A percentile compares a stretch with the other conserved stretches of the same genome.
Evolutionary conservation across 345 rosid species (phyloP).

Genomic region (Euclidium syriacum): DNA sequence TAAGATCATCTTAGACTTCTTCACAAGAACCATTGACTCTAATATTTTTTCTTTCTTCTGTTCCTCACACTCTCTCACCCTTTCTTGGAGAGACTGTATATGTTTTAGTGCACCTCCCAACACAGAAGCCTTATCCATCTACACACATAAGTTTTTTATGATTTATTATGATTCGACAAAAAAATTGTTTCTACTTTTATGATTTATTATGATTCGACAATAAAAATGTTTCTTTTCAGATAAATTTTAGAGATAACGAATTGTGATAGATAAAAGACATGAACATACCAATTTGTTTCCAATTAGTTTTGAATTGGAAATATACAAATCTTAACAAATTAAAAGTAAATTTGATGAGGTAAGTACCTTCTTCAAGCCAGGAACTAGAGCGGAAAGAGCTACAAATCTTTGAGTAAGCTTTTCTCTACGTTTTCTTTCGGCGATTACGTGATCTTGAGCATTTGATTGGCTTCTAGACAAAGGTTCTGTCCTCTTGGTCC

Average conservation of each 20-base stretch:
- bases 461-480: conserved; percentile 2
- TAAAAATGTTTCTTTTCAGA: too few species aligned
- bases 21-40: conserved; percentile 71
- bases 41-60: conserved; percentile 48
- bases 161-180: not conserved
- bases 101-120: conserved; percentile 81
- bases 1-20: conserved; percentile 51
- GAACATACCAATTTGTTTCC: too few species aligned
- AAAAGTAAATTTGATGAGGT: not conserved
- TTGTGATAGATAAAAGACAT: too few species aligned
- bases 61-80: conserved; percentile 65
- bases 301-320: too few species aligned
- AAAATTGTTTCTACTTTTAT: too few species aligned
- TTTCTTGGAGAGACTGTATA: conserved; percentile 77
- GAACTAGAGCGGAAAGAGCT: conserved; percentile 33
- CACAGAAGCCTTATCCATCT: conserved; percentile 97
- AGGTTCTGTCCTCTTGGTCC: conserved; percentile 15
- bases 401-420: conserved; percentile 33
- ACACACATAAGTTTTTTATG: not conserved
- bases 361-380: conserved; percentile 33
- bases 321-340: too few species aligned
- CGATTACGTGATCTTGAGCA: conserved; percentile 26
- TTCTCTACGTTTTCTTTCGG: conserved; percentile 34
- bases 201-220: too few species aligned
- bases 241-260: too few species aligned